A percentile compares a stretch with the other conserved stretches of the same genome.
Evolutionary conservation across 805 yeast genomes (phyloP).

Genomic region (Pichia phayaonensis): DNA sequence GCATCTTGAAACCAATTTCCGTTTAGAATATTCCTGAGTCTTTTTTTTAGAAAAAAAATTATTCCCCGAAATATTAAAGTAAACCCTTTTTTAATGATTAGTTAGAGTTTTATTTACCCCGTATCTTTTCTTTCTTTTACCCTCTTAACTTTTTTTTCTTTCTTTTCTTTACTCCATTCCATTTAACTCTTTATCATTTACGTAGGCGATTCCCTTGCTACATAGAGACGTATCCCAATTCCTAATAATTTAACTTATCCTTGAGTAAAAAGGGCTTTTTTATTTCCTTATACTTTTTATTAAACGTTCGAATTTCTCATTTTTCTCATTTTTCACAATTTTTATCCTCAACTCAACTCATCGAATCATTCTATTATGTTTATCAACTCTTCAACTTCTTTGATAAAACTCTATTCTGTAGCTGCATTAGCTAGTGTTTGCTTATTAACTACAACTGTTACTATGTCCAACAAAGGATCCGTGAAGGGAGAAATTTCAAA

Average conservation of each 20-base stretch:
- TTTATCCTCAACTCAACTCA: not conserved
- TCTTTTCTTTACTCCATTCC: no score
- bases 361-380: not conserved
- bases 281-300: no score
- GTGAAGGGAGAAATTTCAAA: not conserved
- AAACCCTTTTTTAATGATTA: not conserved
- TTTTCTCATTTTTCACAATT: not conserved
- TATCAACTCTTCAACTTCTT: not conserved
- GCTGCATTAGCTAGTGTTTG: not conserved
- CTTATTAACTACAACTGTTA: not conserved
- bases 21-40: conserved; percentile 2
- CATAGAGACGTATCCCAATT: no score
- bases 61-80: no score
- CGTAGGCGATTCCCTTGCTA: no score
- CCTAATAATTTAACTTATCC: no score
- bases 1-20: conserved; percentile 10
- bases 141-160: no score
- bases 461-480: not conserved
- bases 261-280: no score
- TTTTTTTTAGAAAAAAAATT: no score
- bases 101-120: no score
- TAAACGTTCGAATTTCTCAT: not conserved
- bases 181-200: no score
- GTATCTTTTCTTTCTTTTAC: no score
- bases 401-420: not conserved